Conservation (phyloP, 352 stramenopile genomes). For the Pilasporangium apinafurcum region DNA sequence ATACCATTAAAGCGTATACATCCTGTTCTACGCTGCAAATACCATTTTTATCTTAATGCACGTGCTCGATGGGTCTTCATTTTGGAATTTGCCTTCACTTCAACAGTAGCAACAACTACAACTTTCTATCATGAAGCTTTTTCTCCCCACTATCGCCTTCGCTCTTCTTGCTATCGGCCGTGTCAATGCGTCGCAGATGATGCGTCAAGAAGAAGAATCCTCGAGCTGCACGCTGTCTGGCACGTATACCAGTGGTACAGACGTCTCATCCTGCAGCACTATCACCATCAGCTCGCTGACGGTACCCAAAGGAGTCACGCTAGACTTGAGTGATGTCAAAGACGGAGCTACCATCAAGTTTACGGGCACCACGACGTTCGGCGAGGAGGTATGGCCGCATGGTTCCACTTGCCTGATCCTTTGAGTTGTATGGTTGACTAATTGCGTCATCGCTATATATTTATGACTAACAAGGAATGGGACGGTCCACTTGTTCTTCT, state of each 20-base stretch:
- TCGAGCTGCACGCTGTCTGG: constrained; percentile 18
- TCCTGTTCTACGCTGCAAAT: too few species aligned
- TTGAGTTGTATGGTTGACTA: too few species aligned
- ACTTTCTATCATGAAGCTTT: constrained; percentile 11
- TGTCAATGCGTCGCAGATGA: constrained; percentile 11
- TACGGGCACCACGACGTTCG: constrained; percentile 28
- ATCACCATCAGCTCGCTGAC: constrained; percentile 24
- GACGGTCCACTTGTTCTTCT: constrained; percentile 20
- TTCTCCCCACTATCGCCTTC: constrained; percentile 1
- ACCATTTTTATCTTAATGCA: too few species aligned
- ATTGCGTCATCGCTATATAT: too few species aligned
- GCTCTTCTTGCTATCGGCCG: constrained; percentile 2
- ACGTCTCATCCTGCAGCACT: constrained; percentile 19
- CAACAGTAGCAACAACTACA: too few species aligned
- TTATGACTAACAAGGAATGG: too few species aligned
- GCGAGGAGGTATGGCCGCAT: constrained; percentile 17
- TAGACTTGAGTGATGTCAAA: constrained; percentile 24
- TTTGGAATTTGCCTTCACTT: too few species aligned
- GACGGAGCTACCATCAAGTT: constrained; percentile 25
- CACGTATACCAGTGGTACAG: constrained; percentile 17
- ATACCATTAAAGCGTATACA: too few species aligned
- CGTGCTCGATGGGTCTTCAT: too few species aligned
- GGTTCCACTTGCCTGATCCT: too few species aligned
- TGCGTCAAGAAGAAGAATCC: constrained; percentile 11
- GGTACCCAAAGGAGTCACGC: constrained; percentile 19